phyloP scores from a whole-genome alignment of 2,329 filamentous ascomycete species.

The Colletotrichum endophyticum region DNA sequence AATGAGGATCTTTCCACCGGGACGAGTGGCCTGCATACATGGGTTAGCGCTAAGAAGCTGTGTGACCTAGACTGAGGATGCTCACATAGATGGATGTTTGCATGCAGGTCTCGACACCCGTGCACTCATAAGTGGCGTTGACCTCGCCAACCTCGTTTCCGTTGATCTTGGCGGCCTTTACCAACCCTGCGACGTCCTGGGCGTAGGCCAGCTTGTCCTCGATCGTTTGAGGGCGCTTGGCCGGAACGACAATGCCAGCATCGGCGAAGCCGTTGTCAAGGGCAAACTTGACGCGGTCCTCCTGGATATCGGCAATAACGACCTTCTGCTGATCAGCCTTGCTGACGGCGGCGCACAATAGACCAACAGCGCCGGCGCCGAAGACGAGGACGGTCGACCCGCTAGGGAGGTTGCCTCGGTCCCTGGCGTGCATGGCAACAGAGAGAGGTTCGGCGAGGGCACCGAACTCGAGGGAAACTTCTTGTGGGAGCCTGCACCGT shows the following conservation, averaged over 20 bases:
- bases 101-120: conserved; percentile 77
- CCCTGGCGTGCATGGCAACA: conserved; percentile 62
- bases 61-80: neutral
- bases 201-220: conserved; percentile 59
- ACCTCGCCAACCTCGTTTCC: conserved; percentile 64
- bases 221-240: conserved; percentile 51
- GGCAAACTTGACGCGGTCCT: conserved; percentile 63
- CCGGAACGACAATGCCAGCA: conserved; percentile 53
- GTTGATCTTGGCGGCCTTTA: conserved; percentile 39
- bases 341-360: conserved; percentile 64
- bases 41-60: neutral
- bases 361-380: conserved; percentile 65
- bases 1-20: conserved; percentile 72
- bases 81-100: conserved; percentile 74
- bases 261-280: conserved; percentile 61
- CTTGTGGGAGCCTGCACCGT: conserved; percentile 46
- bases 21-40: conserved; percentile 55
- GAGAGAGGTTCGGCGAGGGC: conserved; percentile 65
- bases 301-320: conserved; percentile 61
- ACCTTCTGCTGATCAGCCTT: conserved; percentile 52
- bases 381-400: conserved; percentile 56
- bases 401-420: conserved; percentile 47
- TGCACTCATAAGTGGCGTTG: conserved; percentile 77
- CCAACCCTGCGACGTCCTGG: conserved; percentile 50
- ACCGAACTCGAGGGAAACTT: conserved; percentile 54